A percentile compares a stretch with the other conserved stretches of the same genome.
These are phyloP conservation scores for Microdochium trichocladiopsis DNA, from an alignment of 2,329 filamentous ascomycete species.

Conservation along the genomic window DNA sequence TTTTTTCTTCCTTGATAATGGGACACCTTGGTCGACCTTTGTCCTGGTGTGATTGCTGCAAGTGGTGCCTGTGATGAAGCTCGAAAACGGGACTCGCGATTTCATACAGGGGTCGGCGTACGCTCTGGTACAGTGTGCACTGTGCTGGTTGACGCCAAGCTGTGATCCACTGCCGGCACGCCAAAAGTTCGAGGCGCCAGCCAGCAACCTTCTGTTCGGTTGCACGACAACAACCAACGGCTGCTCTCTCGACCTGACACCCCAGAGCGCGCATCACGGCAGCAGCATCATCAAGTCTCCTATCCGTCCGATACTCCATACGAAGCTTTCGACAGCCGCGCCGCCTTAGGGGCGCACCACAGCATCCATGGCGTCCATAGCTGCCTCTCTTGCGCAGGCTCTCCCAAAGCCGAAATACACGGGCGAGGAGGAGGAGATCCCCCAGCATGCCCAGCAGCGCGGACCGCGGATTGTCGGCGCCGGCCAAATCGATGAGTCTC, in stretches of 20 bases:
- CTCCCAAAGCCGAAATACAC: constrained; percentile 88
- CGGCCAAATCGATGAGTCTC: constrained; percentile 74
- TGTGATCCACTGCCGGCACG: neutral
- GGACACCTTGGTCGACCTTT: too few relatives aligned
- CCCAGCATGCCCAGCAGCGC: constrained; percentile 62
- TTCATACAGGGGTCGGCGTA: too few relatives aligned
- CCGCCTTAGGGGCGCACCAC: neutral
- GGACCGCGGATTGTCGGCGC: constrained; percentile 78
- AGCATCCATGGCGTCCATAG: constrained; percentile 55
- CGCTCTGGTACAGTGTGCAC: neutral
- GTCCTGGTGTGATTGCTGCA: too few relatives aligned
- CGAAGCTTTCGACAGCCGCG: too few relatives aligned
- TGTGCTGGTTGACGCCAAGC: neutral
- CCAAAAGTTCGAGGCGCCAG: neutral
- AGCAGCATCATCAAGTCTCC: too few relatives aligned
- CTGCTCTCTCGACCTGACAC: neutral
- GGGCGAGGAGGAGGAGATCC: constrained; percentile 79
- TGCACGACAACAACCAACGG: neutral
- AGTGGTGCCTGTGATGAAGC: too few relatives aligned
- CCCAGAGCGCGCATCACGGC: too few relatives aligned
- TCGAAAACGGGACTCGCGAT: too few relatives aligned
- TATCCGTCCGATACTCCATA: too few relatives aligned
- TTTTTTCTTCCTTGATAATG: too few relatives aligned
- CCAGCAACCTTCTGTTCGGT: neutral
- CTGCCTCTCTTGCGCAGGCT: constrained; percentile 66